Percentiles rank a stretch among this genome's conserved stretches.
Conservation (phyloP, 2,329 filamentous ascomycete species). For the Botryotinia narcissicola region DNA sequence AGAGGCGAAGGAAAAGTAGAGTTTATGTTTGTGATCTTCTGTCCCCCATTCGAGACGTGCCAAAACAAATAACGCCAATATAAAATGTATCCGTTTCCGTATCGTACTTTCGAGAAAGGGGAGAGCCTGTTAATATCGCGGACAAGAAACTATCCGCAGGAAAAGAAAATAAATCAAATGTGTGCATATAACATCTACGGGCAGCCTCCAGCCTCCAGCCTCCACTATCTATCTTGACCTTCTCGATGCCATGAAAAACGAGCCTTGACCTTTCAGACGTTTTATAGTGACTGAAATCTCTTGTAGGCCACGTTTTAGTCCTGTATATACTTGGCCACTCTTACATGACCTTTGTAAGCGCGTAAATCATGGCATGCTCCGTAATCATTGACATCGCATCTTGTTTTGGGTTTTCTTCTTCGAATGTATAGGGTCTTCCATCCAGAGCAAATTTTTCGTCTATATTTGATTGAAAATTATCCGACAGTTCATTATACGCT, state of each 20-base stretch:
- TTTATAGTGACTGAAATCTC: not conserved
- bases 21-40: not conserved
- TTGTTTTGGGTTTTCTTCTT: not conserved
- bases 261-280: not conserved
- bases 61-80: constrained; percentile 13
- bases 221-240: constrained; percentile 7
- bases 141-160: not conserved
- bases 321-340: not conserved
- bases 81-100: constrained; percentile 11
- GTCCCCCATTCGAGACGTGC: not conserved
- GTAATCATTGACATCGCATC: not conserved
- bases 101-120: not conserved
- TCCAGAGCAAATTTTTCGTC: not conserved
- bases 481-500: constrained; percentile 19
- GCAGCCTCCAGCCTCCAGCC: not conserved
- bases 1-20: constrained; percentile 3
- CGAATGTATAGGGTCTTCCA: not conserved
- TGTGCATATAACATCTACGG: constrained; percentile 5
- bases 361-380: constrained; percentile 8
- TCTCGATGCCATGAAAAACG: constrained; percentile 6
- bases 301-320: not conserved
- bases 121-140: not conserved
- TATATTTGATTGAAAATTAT: not conserved
- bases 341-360: not conserved
- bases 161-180: constrained; percentile 13